These are phyloP conservation scores for Fusarium papillatum DNA, from an alignment of 2,329 filamentous ascomycete genomes.

Conservation along the genomic window DNA sequence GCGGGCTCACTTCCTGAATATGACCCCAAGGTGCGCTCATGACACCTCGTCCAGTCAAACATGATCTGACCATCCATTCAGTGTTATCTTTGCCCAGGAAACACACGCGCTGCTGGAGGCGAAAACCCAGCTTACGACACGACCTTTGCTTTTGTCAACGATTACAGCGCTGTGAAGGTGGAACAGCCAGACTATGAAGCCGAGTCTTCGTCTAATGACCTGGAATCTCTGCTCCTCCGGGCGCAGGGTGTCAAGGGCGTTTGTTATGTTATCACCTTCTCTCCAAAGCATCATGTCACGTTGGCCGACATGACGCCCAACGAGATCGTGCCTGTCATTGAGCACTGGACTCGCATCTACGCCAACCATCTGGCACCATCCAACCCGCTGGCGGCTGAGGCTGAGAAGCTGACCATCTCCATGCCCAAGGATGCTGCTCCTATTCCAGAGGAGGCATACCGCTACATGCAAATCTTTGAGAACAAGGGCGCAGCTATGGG, in stretches of 20 bases:
- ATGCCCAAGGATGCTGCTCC: slow-evolving; percentile 53
- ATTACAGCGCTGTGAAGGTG: slow-evolving; percentile 97
- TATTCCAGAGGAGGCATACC: slow-evolving; percentile 80
- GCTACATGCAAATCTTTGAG: slow-evolving; percentile 99
- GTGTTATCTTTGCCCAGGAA: slow-evolving; percentile 96
- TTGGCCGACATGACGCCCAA: slow-evolving; percentile 86
- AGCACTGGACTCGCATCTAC: slow-evolving; percentile 95
- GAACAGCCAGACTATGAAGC: slow-evolving; percentile 83
- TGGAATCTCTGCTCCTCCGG: slow-evolving; percentile 82
- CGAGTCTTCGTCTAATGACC: slow-evolving; percentile 62
- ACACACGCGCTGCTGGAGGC: slow-evolving; percentile 89
- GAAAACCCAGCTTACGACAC: slow-evolving; percentile 87
- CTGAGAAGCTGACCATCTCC: slow-evolving; percentile 56
- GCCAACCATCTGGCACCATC: slow-evolving; percentile 81
- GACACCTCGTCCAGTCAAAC: slow-evolving; percentile 8
- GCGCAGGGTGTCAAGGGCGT: slow-evolving; percentile 92
- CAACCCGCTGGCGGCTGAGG: slow-evolving; percentile 69
- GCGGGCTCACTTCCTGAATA: slow-evolving; percentile 81
- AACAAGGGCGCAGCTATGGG: slow-evolving; percentile 99
- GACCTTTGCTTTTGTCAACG: slow-evolving; percentile 96
- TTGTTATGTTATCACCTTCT: slow-evolving; percentile 98
- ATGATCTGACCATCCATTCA: slow-evolving; percentile 50
- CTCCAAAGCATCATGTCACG: slow-evolving; percentile 89
- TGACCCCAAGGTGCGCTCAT: slow-evolving; percentile 74
- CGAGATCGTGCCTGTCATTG: slow-evolving; percentile 86